Evolutionary conservation across 257 asterid genomes (phyloP).

Genomic region (Fraxinus americana): DNA sequence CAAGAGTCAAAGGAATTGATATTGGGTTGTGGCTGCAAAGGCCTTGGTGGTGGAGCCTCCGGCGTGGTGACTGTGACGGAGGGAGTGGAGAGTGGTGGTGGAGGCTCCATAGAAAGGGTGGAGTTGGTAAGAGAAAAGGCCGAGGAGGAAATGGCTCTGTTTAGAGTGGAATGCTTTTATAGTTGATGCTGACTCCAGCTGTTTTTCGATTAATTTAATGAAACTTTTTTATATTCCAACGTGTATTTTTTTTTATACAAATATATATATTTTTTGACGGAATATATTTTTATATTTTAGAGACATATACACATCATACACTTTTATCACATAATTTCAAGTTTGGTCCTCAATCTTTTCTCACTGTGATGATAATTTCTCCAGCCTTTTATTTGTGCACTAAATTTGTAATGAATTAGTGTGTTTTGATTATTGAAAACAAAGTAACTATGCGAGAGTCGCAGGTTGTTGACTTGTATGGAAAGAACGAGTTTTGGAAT

Average conservation of each 20-base stretch:
- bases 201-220: background rate
- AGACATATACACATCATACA: too few species aligned
- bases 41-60: conserved; percentile 14
- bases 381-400: background rate
- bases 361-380: background rate
- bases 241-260: background rate
- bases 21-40: background rate
- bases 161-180: background rate
- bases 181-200: background rate
- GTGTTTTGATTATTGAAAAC: background rate
- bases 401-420: too few species aligned
- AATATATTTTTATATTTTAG: too few species aligned
- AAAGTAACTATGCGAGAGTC: background rate
- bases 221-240: background rate
- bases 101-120: conserved; percentile 57
- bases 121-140: background rate
- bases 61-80: conserved; percentile 30
- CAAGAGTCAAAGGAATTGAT: conserved; percentile 51
- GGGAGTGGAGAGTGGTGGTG: conserved; percentile 49
- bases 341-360: background rate
- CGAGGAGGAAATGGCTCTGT: background rate
- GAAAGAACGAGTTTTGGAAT: background rate
- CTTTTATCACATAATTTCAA: too few species aligned
- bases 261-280: too few species aligned
- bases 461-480: too few species aligned